A percentile compares a stretch with the other conserved stretches of the same genome.
phyloP scores from a whole-genome alignment of 2,329 filamentous ascomycete species.

The Xylaria hypoxylon region DNA sequence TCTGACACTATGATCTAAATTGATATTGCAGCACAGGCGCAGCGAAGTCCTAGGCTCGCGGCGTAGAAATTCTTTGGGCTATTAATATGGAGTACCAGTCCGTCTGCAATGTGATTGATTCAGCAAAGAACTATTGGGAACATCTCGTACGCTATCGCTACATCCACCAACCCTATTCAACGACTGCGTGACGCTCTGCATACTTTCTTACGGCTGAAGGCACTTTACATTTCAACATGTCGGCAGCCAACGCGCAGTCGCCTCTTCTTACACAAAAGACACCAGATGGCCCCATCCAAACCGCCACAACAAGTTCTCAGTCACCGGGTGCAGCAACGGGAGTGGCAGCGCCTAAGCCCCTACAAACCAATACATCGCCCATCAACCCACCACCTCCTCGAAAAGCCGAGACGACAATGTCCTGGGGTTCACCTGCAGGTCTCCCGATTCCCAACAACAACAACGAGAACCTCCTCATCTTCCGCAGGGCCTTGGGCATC shows the following conservation, averaged over 20 bases:
- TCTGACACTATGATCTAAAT: constrained; percentile 29
- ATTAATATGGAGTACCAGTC: constrained; percentile 11
- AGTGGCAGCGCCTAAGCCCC: constrained; percentile 10
- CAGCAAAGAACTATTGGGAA: not conserved
- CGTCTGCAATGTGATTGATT: not conserved
- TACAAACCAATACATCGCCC: constrained; percentile 10
- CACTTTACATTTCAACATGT: constrained; percentile 12
- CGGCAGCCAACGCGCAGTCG: constrained; percentile 1
- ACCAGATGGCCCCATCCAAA: constrained; percentile 6
- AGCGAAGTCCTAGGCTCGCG: constrained; percentile 16
- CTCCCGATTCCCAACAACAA: constrained; percentile 51
- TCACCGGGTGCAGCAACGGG: constrained; percentile 24
- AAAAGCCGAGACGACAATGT: constrained; percentile 49
- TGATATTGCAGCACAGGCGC: constrained; percentile 5
- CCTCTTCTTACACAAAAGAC: constrained; percentile 10
- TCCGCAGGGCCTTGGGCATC: constrained; percentile 59
- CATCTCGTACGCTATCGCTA: not conserved
- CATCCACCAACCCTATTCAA: not conserved
- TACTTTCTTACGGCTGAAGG: not conserved
- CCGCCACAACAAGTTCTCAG: constrained; percentile 14
- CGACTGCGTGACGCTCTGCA: not conserved
- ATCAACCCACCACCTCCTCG: constrained; percentile 21
- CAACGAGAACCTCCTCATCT: constrained; percentile 57
- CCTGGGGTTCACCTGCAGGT: constrained; percentile 55
- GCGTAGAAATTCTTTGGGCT: not conserved